Percentiles rank a stretch among this genome's conserved stretches.
Conservation (phyloP, 2,329 filamentous ascomycete species). For the Sporothrix mexicana region DNA sequence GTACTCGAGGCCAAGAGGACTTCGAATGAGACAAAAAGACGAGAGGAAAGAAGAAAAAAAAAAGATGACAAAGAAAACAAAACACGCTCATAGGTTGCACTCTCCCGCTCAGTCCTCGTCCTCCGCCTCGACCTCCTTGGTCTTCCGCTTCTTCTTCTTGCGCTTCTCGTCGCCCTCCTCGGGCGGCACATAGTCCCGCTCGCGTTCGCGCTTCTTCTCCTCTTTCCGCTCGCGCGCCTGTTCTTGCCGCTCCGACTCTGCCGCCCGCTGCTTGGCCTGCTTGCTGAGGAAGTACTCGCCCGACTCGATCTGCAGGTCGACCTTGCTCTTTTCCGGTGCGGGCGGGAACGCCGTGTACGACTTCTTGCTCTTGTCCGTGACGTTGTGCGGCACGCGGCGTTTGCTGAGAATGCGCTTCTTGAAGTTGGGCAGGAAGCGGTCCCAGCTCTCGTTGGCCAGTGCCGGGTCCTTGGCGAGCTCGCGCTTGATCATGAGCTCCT, state of each 20-base stretch:
- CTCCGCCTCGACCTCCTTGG: conserved; percentile 24
- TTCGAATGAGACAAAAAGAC: not conserved
- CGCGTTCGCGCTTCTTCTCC: conserved; percentile 83
- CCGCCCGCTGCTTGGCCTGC: conserved; percentile 85
- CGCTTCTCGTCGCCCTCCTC: conserved; percentile 73
- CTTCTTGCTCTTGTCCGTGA: conserved; percentile 94
- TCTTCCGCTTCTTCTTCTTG: conserved; percentile 56
- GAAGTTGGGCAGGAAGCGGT: conserved; percentile 95
- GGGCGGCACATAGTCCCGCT: conserved; percentile 85
- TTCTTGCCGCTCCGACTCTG: conserved; percentile 79
- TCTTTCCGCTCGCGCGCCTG: conserved; percentile 86
- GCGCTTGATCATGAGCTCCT: conserved; percentile 82
- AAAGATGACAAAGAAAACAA: not conserved
- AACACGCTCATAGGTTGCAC: not conserved
- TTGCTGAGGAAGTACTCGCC: conserved; percentile 97
- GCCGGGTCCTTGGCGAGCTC: conserved; percentile 81
- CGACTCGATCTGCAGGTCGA: conserved; percentile 96
- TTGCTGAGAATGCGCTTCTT: conserved; percentile 91
- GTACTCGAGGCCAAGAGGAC: not conserved
- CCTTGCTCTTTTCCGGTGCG: conserved; percentile 96
- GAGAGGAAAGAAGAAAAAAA: not conserved
- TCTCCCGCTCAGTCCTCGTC: conserved; percentile 1
- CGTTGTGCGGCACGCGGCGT: conserved; percentile 78
- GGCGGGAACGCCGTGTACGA: conserved; percentile 96
- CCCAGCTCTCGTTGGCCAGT: conserved; percentile 88